A percentile compares a stretch with the other conserved stretches of the same genome.
These are phyloP conservation scores for Musa beccarii DNA, from an alignment of 176 grass and related monocot genomes.

Conservation along the genomic window DNA sequence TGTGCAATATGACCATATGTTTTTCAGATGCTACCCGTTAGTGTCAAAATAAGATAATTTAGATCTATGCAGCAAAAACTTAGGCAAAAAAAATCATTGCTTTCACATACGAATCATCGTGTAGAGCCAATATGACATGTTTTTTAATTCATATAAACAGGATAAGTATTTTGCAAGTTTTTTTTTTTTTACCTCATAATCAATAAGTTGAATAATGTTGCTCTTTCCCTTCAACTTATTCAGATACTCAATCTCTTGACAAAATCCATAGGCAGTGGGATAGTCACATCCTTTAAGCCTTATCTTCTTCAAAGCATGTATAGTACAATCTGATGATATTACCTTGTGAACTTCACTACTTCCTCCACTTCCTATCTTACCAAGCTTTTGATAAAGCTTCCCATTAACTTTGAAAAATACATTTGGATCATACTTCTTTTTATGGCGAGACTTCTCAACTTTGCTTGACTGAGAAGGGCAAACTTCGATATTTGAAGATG, in stretches of 20 bases:
- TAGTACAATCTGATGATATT: constrained; percentile 67
- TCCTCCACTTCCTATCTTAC: constrained; percentile 93
- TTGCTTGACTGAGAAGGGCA: constrained; percentile 31
- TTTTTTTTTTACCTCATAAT: constrained; percentile 63
- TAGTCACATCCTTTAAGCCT: constrained; percentile 94
- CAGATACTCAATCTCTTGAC: constrained; percentile 87
- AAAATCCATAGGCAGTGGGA: constrained; percentile 82
- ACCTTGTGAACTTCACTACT: constrained; percentile 98
- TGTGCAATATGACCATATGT: too few species aligned
- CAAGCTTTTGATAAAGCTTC: constrained; percentile 92
- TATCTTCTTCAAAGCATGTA: constrained; percentile 95
- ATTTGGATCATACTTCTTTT: constrained; percentile 70
- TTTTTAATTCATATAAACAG: background rate
- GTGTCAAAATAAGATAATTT: too few species aligned
- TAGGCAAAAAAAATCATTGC: background rate
- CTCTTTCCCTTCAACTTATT: constrained; percentile 84
- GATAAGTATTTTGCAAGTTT: constrained; percentile 1
- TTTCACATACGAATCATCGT: background rate
- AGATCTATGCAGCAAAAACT: too few species aligned
- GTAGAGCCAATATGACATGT: background rate
- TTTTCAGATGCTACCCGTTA: too few species aligned
- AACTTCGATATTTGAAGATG: constrained; percentile 34
- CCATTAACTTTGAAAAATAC: constrained; percentile 83
- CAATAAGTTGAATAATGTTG: constrained; percentile 93
- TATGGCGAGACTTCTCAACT: constrained; percentile 49